Conservation (phyloP, 768 basidiomycete species). For the Podaxis sp. region DNA sequence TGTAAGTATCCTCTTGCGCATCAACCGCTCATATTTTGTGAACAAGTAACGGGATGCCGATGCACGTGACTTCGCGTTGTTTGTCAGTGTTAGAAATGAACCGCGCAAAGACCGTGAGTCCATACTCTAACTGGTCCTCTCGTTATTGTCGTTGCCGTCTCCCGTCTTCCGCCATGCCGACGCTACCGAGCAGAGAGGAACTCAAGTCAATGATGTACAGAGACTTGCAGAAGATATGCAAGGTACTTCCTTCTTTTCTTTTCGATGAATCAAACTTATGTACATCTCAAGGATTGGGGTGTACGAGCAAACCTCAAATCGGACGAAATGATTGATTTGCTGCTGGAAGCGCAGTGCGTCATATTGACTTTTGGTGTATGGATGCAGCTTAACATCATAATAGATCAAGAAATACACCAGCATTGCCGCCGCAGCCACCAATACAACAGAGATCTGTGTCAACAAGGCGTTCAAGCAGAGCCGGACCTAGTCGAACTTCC, state of each 20-base stretch:
- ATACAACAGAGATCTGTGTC: slow-evolving; percentile 32
- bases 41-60: not conserved
- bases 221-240: slow-evolving; percentile 66
- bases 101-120: slow-evolving; percentile 30
- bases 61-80: slow-evolving; percentile 51
- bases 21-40: too few relatives aligned
- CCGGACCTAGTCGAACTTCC: slow-evolving; percentile 38
- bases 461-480: slow-evolving; percentile 34
- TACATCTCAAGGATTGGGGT: slow-evolving; percentile 60
- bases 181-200: slow-evolving; percentile 38
- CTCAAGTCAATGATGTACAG: slow-evolving; percentile 45
- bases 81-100: slow-evolving; percentile 50
- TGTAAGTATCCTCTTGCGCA: not conserved
- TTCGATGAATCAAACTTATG: slow-evolving; percentile 14
- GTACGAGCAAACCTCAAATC: slow-evolving; percentile 83
- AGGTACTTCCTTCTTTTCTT: slow-evolving; percentile 36
- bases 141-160: slow-evolving; percentile 17
- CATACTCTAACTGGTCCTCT: slow-evolving; percentile 4
- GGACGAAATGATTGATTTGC: slow-evolving; percentile 72
- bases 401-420: slow-evolving; percentile 23
- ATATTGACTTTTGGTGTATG: not conserved
- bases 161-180: slow-evolving; percentile 31
- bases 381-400: slow-evolving; percentile 13
- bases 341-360: slow-evolving; percentile 56
- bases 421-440: slow-evolving; percentile 25